Conservation (phyloP, 2,329 filamentous ascomycete species). For the Penicillium polonicum region DNA sequence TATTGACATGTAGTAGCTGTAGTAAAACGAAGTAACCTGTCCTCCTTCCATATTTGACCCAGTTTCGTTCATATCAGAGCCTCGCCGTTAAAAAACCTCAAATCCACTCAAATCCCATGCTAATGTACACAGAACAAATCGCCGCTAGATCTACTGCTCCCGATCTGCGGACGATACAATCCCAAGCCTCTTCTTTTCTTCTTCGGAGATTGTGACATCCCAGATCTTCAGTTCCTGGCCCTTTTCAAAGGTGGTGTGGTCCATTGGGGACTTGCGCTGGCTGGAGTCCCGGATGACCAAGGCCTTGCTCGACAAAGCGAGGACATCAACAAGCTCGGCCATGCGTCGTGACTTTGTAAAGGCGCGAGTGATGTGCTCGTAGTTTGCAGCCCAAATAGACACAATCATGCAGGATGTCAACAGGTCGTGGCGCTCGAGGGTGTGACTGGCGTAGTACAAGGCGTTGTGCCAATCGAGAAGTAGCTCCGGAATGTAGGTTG, state of each 20-base stretch:
- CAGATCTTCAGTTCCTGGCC: slow-evolving; percentile 42
- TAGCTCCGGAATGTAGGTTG: slow-evolving; percentile 79
- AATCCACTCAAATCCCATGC: slow-evolving; percentile 11
- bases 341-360: slow-evolving; percentile 67
- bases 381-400: slow-evolving; percentile 71
- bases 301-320: slow-evolving; percentile 75
- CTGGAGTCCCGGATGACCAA: slow-evolving; percentile 41
- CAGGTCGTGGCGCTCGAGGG: slow-evolving; percentile 68
- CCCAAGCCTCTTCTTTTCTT: slow-evolving; percentile 22
- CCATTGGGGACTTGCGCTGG: slow-evolving; percentile 49
- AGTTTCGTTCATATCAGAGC: slow-evolving; percentile 6
- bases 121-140: slow-evolving; percentile 21
- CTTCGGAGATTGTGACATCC: slow-evolving; percentile 33
- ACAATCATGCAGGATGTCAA: slow-evolving; percentile 86
- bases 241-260: slow-evolving; percentile 37
- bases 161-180: not conserved
- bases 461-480: slow-evolving; percentile 80
- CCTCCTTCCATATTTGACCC: slow-evolving; percentile 9
- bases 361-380: slow-evolving; percentile 63
- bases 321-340: slow-evolving; percentile 71
- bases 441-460: slow-evolving; percentile 74
- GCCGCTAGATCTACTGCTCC: not conserved
- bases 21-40: slow-evolving; percentile 3
- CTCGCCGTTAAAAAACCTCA: not conserved
- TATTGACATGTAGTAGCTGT: slow-evolving; percentile 1